Conservation (phyloP, 768 basidiomycete species). For the Tulasnella sp. region DNA sequence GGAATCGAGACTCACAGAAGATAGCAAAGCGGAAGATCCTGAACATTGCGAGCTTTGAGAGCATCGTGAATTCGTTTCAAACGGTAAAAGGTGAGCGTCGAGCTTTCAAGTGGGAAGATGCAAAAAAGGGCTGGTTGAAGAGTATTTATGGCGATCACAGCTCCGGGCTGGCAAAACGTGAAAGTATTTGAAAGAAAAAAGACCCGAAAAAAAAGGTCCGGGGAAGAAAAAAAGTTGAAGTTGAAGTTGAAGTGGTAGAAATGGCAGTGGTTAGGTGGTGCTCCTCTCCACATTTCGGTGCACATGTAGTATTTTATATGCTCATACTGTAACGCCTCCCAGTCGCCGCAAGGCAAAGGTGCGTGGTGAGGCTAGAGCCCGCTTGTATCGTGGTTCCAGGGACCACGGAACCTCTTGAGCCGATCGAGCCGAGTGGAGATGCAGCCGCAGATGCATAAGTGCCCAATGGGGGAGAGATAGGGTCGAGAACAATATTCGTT, state of each 20-base stretch:
- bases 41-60: constrained; percentile 20
- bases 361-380: too few relatives aligned
- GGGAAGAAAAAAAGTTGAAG: background rate
- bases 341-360: too few relatives aligned
- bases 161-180: background rate
- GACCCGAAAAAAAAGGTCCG: constrained; percentile 1
- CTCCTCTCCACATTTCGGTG: too few relatives aligned
- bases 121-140: background rate
- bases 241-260: background rate
- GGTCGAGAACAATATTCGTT: too few relatives aligned
- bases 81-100: background rate
- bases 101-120: background rate
- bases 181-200: background rate
- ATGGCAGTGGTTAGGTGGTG: too few relatives aligned
- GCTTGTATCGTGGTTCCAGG: too few relatives aligned
- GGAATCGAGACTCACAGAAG: constrained; percentile 13
- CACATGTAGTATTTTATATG: too few relatives aligned
- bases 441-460: too few relatives aligned
- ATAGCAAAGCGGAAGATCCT: constrained; percentile 19
- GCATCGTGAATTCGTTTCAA: constrained; percentile 13
- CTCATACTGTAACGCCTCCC: too few relatives aligned
- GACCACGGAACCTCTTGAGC: too few relatives aligned
- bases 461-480: too few relatives aligned
- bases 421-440: too few relatives aligned
- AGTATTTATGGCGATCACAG: background rate